Conservation (phyloP, 2,329 filamentous ascomycete species). For the Colletotrichum brevisporum region DNA sequence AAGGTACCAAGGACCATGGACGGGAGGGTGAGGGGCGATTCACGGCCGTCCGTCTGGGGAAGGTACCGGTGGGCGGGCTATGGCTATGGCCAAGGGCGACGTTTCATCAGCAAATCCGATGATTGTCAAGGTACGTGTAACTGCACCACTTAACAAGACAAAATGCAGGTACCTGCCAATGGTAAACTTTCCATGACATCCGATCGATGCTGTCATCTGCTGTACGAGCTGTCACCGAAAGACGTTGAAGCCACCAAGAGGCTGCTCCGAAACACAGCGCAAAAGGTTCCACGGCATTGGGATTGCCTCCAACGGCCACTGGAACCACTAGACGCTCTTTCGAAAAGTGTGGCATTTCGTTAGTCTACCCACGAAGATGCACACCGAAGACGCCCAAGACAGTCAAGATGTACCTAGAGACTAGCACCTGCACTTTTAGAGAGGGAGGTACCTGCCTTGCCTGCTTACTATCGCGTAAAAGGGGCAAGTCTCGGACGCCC, state of each 20-base stretch:
- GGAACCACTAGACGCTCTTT: too few relatives aligned
- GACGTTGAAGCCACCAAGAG: too few relatives aligned
- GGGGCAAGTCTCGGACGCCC: too few relatives aligned
- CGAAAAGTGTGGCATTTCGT: too few relatives aligned
- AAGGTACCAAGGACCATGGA: neutral
- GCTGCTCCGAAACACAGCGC: slow-evolving; percentile 2
- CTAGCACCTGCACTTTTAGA: too few relatives aligned
- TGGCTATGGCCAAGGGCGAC: neutral
- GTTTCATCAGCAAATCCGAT: neutral
- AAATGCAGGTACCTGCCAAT: neutral
- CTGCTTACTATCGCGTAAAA: too few relatives aligned
- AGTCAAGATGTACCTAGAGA: too few relatives aligned
- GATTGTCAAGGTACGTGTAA: neutral
- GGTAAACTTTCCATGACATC: slow-evolving; percentile 16
- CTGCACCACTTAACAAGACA: neutral
- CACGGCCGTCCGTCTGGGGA: slow-evolving; percentile 16
- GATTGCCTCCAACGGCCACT: too few relatives aligned
- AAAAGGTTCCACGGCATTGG: neutral
- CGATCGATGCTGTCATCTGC: slow-evolving; percentile 1
- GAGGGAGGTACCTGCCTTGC: too few relatives aligned
- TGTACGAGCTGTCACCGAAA: too few relatives aligned
- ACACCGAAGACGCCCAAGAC: too few relatives aligned
- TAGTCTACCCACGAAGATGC: too few relatives aligned
- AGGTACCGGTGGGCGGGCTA: neutral
- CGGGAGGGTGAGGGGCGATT: slow-evolving; percentile 15